These are phyloP conservation scores for Teunomyces lycoperdinae DNA, from an alignment of 805 yeast genomes.

Conservation along the genomic window DNA sequence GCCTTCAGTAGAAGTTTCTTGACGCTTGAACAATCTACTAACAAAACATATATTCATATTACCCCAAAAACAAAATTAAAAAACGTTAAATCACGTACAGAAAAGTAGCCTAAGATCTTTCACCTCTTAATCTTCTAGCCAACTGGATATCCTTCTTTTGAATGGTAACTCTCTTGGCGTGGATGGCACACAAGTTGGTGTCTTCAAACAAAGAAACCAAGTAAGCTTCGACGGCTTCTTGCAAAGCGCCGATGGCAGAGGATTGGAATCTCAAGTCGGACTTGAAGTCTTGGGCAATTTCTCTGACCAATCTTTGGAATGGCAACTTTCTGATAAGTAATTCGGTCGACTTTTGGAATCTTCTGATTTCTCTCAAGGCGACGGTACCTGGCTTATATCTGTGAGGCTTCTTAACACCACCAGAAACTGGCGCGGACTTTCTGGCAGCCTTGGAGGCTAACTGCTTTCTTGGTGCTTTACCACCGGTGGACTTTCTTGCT, in stretches of 20 bases:
- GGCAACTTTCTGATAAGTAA: slow-evolving; percentile 47
- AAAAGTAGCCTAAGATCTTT: slow-evolving; percentile 32
- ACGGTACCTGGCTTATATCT: slow-evolving; percentile 51
- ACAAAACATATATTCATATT: slow-evolving; percentile 1
- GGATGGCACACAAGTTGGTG: slow-evolving; percentile 49
- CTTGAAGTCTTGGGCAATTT: slow-evolving; percentile 47
- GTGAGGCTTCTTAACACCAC: slow-evolving; percentile 50
- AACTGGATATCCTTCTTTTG: slow-evolving; percentile 48
- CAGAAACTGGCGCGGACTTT: slow-evolving; percentile 46
- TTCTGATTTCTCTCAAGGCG: slow-evolving; percentile 48
- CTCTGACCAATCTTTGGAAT: slow-evolving; percentile 48
- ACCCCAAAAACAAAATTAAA: slow-evolving; percentile 8
- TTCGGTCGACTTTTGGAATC: slow-evolving; percentile 47
- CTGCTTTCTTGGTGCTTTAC: slow-evolving; percentile 49
- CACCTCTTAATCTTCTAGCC: slow-evolving; percentile 50
- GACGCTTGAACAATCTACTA: not conserved
- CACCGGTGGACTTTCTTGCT: slow-evolving; percentile 49
- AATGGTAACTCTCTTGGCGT: slow-evolving; percentile 48
- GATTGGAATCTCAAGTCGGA: slow-evolving; percentile 47
- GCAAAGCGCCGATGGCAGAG: slow-evolving; percentile 47
- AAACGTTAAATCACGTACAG: slow-evolving; percentile 3
- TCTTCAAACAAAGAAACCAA: slow-evolving; percentile 46
- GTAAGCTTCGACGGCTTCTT: slow-evolving; percentile 48
- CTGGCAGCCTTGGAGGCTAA: slow-evolving; percentile 49
- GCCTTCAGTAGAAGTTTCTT: no score